Evolutionary conservation across 495 filamentous ascomycete species (phyloP).

Genomic region (Penicillium silybi): DNA sequence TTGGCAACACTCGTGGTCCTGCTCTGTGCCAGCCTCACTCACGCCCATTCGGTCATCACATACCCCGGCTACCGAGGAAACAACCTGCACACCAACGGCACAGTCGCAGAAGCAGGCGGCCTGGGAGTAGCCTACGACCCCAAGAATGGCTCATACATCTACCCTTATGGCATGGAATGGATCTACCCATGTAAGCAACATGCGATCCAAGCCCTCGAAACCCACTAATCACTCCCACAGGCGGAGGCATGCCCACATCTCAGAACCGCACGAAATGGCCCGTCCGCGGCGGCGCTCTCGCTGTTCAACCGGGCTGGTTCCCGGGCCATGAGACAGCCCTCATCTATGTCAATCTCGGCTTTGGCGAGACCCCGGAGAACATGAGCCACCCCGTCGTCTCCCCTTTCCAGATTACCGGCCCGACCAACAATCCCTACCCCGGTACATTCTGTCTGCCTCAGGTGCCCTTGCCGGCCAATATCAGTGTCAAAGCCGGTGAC

Average conservation of each 20-base stretch:
- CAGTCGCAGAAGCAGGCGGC: constrained; percentile 40
- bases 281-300: constrained; percentile 75
- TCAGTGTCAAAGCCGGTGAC: constrained; percentile 71
- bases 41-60: constrained; percentile 83
- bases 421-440: constrained; percentile 73
- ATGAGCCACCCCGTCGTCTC: constrained; percentile 82
- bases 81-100: constrained; percentile 77
- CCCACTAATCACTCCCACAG: constrained; percentile 40
- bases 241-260: constrained; percentile 77
- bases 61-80: constrained; percentile 96
- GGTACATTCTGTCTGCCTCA: constrained; percentile 88
- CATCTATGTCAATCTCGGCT: constrained; percentile 91
- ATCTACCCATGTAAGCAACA: constrained; percentile 83
- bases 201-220: neutral
- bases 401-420: constrained; percentile 83
- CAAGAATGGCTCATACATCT: constrained; percentile 44
- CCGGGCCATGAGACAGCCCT: constrained; percentile 80
- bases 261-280: constrained; percentile 92
- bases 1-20: constrained; percentile 49
- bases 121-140: constrained; percentile 40
- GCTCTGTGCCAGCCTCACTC: constrained; percentile 47
- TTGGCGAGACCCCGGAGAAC: constrained; percentile 79
- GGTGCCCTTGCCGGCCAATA: constrained; percentile 75
- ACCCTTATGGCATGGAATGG: constrained; percentile 96
- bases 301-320: constrained; percentile 94